Evolutionary conservation across 2,329 filamentous ascomycete genomes (phyloP).

Genomic region (Hypoxylon sp.): DNA sequence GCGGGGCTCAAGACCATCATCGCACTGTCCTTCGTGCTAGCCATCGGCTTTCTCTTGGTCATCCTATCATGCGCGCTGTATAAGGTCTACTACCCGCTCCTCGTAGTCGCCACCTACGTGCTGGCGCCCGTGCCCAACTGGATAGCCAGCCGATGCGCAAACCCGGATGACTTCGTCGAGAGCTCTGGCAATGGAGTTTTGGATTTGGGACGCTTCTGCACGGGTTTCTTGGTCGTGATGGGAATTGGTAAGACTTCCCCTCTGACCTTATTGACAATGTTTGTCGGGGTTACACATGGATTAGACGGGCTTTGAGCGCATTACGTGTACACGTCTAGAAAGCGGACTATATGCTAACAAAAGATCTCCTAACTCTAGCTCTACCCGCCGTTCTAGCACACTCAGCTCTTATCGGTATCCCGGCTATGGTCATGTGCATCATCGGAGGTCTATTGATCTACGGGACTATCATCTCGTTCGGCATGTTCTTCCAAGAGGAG

Average conservation of each 20-base stretch:
- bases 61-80: slow-evolving; percentile 97
- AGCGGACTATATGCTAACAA: slow-evolving; percentile 8
- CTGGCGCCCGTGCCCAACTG: slow-evolving; percentile 96
- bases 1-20: slow-evolving; percentile 99
- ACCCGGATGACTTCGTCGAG: slow-evolving; percentile 95
- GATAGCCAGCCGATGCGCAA: slow-evolving; percentile 90
- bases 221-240: slow-evolving; percentile 97
- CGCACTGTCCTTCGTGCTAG: slow-evolving; percentile 97
- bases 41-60: slow-evolving; percentile 97
- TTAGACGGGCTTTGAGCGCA: slow-evolving; percentile 17
- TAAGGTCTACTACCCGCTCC: slow-evolving; percentile 92
- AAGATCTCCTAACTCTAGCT: slow-evolving; percentile 66
- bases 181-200: slow-evolving; percentile 87
- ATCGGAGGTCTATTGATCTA: slow-evolving; percentile 95
- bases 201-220: slow-evolving; percentile 93
- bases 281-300: not conserved
- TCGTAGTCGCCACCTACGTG: slow-evolving; percentile 96
- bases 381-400: slow-evolving; percentile 91
- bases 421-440: slow-evolving; percentile 96
- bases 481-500: slow-evolving; percentile 98
- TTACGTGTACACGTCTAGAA: slow-evolving; percentile 10
- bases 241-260: slow-evolving; percentile 78
- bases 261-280: not conserved
- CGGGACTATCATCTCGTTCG: slow-evolving; percentile 97
- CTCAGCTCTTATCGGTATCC: slow-evolving; percentile 82